phyloP scores from a whole-genome alignment of 441 rosid genomes.

The Aleurites moluccanus region DNA sequence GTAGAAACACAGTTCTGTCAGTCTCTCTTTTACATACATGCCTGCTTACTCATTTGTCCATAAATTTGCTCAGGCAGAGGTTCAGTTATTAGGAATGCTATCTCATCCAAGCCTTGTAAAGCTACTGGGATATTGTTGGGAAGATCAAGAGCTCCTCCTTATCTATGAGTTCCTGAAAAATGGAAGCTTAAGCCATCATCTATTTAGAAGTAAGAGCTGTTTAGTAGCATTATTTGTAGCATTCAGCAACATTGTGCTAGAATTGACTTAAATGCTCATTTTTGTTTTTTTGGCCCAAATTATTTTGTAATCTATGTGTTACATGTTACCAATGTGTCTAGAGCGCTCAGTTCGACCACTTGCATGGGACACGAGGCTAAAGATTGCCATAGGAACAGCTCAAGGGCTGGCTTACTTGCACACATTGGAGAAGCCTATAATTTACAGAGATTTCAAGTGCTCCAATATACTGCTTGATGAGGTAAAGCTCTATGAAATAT shows the following conservation, averaged over 20 bases:
- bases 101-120: constrained; percentile 5
- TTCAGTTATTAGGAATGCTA: neutral
- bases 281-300: neutral
- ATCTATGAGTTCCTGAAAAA: constrained; percentile 9
- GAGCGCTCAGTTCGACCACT: constrained; percentile 5
- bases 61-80: neutral
- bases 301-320: neutral
- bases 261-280: neutral
- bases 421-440: constrained; percentile 1
- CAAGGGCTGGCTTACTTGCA: constrained; percentile 7
- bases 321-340: neutral
- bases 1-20: no score
- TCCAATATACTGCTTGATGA: constrained; percentile 16
- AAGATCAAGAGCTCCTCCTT: neutral
- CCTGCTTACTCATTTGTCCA: neutral
- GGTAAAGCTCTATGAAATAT: neutral
- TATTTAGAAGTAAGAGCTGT: neutral
- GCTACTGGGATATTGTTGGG: constrained; percentile 9
- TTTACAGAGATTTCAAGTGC: constrained; percentile 2
- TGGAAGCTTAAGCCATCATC: constrained; percentile 9
- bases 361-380: constrained; percentile 9
- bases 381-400: constrained; percentile 9
- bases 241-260: neutral
- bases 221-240: neutral
- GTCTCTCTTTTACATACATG: neutral